These are phyloP conservation scores for Lasiodiplodia theobromae DNA, from an alignment of 2,329 filamentous ascomycete species.

Conservation along the genomic window DNA sequence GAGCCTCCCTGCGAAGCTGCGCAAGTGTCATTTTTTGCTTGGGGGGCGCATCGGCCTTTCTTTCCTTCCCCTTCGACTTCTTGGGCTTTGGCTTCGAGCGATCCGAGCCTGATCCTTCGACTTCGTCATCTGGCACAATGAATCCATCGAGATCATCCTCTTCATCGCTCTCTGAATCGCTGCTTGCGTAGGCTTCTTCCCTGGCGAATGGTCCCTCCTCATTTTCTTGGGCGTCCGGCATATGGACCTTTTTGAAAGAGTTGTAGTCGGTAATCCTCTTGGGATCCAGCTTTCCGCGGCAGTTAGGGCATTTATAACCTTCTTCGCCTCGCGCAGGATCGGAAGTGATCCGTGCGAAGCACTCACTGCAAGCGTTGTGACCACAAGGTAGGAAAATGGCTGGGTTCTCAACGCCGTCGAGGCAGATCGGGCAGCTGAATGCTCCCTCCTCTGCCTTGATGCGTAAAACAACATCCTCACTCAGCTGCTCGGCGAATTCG, in stretches of 20 bases:
- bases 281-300: conserved; percentile 71
- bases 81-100: conserved; percentile 26
- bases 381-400: conserved; percentile 84
- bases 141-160: conserved; percentile 46
- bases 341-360: conserved; percentile 60
- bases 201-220: conserved; percentile 41
- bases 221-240: conserved; percentile 48
- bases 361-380: conserved; percentile 79
- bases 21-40: conserved; percentile 58
- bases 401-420: conserved; percentile 76
- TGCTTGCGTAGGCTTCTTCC: conserved; percentile 35
- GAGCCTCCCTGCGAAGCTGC: conserved; percentile 71
- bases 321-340: conserved; percentile 68
- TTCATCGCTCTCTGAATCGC: conserved; percentile 41
- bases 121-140: conserved; percentile 43
- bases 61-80: conserved; percentile 34
- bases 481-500: conserved; percentile 68
- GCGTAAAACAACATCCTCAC: conserved; percentile 67
- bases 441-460: conserved; percentile 62
- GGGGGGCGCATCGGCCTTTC: conserved; percentile 41
- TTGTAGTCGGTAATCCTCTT: conserved; percentile 76
- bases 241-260: conserved; percentile 75
- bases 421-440: conserved; percentile 84
- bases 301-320: conserved; percentile 74
- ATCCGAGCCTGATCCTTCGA: conserved; percentile 35